Conservation (phyloP, 2,329 filamentous ascomycete species). For the Beauveria pseudobassiana region DNA sequence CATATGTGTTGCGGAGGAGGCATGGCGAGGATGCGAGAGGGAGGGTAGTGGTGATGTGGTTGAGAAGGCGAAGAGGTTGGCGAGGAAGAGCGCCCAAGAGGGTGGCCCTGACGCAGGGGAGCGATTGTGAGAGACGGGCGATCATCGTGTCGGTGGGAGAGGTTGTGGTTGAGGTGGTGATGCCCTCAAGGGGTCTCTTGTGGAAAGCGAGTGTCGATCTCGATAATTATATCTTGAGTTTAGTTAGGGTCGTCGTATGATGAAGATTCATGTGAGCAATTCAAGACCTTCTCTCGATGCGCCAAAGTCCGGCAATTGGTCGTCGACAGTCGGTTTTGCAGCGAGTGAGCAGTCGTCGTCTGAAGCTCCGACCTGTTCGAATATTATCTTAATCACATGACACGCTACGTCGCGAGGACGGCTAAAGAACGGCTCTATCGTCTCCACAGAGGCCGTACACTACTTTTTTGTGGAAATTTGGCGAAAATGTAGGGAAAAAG, state of each 20-base stretch:
- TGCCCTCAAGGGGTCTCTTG: not conserved
- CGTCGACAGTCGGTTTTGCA: not conserved
- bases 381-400: conserved; percentile 34
- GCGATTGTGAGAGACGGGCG: conserved; percentile 9
- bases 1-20: not conserved
- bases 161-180: not conserved
- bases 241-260: not conserved
- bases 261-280: not conserved
- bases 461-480: conserved; percentile 25
- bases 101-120: conserved; percentile 6
- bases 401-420: conserved; percentile 14
- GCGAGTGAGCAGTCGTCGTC: not conserved
- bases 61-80: not conserved
- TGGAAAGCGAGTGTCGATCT: not conserved
- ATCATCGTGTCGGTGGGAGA: not conserved
- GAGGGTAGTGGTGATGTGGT: not conserved
- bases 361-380: not conserved
- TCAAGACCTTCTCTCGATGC: not conserved
- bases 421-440: conserved; percentile 25
- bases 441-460: conserved; percentile 24
- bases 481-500: conserved; percentile 31
- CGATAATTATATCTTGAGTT: not conserved
- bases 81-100: not conserved
- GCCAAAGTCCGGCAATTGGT: not conserved
- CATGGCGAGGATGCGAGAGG: not conserved